A percentile compares a stretch with the other conserved stretches of the same genome.
Conservation (phyloP, 2,329 filamentous ascomycete genomes). For the Colletotrichum higginsianum region DNA sequence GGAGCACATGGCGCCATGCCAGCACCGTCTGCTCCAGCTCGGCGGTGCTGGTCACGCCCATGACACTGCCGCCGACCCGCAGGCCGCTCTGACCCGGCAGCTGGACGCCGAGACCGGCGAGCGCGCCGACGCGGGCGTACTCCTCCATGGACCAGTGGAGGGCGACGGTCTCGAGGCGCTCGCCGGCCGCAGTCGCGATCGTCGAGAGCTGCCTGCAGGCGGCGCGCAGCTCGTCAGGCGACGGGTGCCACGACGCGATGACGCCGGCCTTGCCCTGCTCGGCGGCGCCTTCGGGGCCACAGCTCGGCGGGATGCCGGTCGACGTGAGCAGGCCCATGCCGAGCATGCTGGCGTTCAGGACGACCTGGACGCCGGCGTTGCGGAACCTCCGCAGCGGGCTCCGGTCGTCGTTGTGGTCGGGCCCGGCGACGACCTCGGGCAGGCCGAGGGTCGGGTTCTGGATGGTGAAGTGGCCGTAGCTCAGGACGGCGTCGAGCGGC, state of each 20-base stretch:
- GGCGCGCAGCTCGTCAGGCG: slow-evolving; percentile 77
- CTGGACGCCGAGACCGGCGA: slow-evolving; percentile 54
- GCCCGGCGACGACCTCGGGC: slow-evolving; percentile 89
- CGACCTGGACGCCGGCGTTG: slow-evolving; percentile 82
- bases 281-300: slow-evolving; percentile 9
- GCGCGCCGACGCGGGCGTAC: slow-evolving; percentile 68
- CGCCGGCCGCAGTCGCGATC: slow-evolving; percentile 75
- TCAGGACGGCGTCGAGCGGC: slow-evolving; percentile 32
- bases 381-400: slow-evolving; percentile 78
- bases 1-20: slow-evolving; percentile 70
- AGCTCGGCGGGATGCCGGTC: slow-evolving; percentile 69
- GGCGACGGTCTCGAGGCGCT: slow-evolving; percentile 85
- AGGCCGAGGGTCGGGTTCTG: slow-evolving; percentile 63
- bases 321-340: slow-evolving; percentile 91
- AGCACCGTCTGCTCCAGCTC: slow-evolving; percentile 75
- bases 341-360: slow-evolving; percentile 90
- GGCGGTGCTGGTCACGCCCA: slow-evolving; percentile 74
- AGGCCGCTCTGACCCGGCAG: slow-evolving; percentile 18
- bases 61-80: slow-evolving; percentile 72
- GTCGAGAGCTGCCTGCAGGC: slow-evolving; percentile 74
- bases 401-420: slow-evolving; percentile 91
- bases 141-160: slow-evolving; percentile 84
- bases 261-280: slow-evolving; percentile 73
- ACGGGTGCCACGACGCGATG: slow-evolving; percentile 89
- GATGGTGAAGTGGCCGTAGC: slow-evolving; percentile 39